Evolutionary conservation across 2,329 filamentous ascomycete species (phyloP), one percentile per base, ranked within the genome.

Genomic region (Penicillium capsulatum): DNA sequence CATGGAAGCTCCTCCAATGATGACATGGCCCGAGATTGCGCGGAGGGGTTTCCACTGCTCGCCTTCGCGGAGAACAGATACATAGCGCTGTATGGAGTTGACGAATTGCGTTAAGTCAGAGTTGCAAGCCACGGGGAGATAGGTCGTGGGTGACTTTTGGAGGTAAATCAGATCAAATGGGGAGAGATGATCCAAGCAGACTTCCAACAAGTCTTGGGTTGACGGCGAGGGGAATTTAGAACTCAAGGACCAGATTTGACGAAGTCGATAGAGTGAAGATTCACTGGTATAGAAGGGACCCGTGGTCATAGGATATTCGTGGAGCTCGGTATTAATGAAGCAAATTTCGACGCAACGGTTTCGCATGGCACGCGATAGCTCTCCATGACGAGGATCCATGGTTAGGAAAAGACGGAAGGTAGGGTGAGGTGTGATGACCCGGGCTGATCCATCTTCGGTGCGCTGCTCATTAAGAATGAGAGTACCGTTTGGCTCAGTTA

Each of bases 391-490:
- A 31, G 92, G 83, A 62, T 98, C 91, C 71, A 94, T 85, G 0
- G 91, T 97, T 60, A 98, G 71, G 65, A 98, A 97, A 14, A 98
- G 81, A 41, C 91, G 79, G 66, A 98, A 98, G 45, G 88, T 79
- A 0, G 84, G 76, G 67, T 97, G 90, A 10, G 92, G 90, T 40
- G 68, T 79, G 34, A 98, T 79, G 24, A 94, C 69, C 40, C 86
- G 80, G 8, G 90, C 84, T 54, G 86, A 81, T 20, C 91, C 91
- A 57, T 91, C 81, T 7, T 81, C 77, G 9, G 81, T 86, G 40
- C 86, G 88, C 61, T 97, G 90, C 62, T 98, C 92, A 55, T 96
- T 97, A 61, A 98, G 84, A 54, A 86, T 88, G 15, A 98, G 71
- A 47, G 81, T 82, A 1, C 92, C 92, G 56, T 90, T 83, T 0